Evolutionary conservation across 495 filamentous ascomycete species (phyloP), one percentile per base, ranked within the genome.

Genomic region (Chlorociboria aeruginascens): DNA sequence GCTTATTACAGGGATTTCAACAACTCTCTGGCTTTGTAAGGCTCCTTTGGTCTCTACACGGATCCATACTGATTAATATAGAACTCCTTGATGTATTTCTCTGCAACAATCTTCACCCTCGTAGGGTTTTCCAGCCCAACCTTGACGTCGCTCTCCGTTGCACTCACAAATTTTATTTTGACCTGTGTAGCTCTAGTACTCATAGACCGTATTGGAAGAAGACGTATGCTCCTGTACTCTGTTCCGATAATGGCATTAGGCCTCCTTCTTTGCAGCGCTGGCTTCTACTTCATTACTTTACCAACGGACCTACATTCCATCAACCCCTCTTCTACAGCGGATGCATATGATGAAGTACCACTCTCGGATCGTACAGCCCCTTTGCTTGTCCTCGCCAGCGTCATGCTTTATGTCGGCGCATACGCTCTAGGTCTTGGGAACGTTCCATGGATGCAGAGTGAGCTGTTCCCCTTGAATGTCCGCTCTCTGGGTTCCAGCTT

Each of bases 31-130:
- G 89, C 7, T 96, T 95, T 62, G 78, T 82, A 61, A 65, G 78
- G 68, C n/a, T 29, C 25, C 1, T 17, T 17, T 8, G 9, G 3
- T 25, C 13, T 40, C 36, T 7, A 1, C 14, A 29, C 17, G 2
- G 25, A 17, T 7, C 29, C 8, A 0, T 16, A 43, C 38, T 52
- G 38, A 38, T n/a, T 9, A 9, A 16, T 33, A 14, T 55, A 82
- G 77, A 95, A 94, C 65, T 83, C 82, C 40, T 72, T 95, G 10
- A 96, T 96, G 89, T 96, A 96, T 61, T 95, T 89, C 62, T 89
- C 86, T 7, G 85, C 87, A 3, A 94, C 88, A 6, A 86, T 96
- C 30, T 96, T 96, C 61, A 70, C 79, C 9, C 66, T 87, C 29
- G 69, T 94, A 16, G 82, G 83, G 2, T 95, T 95, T 62, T 70